These are phyloP conservation scores for Xylariaceae sp. DNA, from an alignment of 2,329 filamentous ascomycete species.

Conservation along the genomic window DNA sequence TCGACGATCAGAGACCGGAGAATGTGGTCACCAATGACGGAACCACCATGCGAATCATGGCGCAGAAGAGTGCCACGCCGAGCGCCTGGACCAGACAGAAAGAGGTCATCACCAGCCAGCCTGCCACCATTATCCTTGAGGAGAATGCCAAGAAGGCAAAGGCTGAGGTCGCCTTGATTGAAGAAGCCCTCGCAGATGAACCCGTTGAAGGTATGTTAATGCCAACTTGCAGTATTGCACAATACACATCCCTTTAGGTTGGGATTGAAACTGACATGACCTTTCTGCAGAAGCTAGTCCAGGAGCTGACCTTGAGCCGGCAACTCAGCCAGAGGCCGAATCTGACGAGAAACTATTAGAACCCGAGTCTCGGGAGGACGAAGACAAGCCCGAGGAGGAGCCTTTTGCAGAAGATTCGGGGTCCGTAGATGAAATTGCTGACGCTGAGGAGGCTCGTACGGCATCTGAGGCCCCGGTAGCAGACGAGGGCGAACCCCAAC, in stretches of 20 bases:
- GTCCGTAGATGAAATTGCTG: neutral
- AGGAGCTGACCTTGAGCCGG: neutral
- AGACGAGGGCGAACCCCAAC: neutral
- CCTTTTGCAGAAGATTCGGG: neutral
- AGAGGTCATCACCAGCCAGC: constrained; percentile 1
- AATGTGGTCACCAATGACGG: constrained; percentile 2
- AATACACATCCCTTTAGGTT: neutral
- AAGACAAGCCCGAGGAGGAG: neutral
- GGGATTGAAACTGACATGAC: neutral
- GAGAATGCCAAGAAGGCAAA: constrained; percentile 1
- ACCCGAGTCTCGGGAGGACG: neutral
- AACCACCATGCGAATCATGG: constrained; percentile 4
- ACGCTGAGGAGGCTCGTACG: neutral
- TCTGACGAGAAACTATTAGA: neutral
- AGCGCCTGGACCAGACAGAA: constrained; percentile 3
- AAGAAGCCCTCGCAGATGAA: neutral
- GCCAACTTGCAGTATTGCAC: too few relatives aligned
- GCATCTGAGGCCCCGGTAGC: neutral
- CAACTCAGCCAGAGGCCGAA: neutral
- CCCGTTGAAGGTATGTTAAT: neutral
- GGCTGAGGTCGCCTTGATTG: neutral
- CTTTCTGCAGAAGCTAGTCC: neutral
- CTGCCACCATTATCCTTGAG: neutral
- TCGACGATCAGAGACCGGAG: constrained; percentile 1
- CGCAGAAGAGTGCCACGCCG: neutral